Evolutionary conservation across 1,284 basidiomycete genomes (phyloP).

Genomic region (Neonothopanus nambi): DNA sequence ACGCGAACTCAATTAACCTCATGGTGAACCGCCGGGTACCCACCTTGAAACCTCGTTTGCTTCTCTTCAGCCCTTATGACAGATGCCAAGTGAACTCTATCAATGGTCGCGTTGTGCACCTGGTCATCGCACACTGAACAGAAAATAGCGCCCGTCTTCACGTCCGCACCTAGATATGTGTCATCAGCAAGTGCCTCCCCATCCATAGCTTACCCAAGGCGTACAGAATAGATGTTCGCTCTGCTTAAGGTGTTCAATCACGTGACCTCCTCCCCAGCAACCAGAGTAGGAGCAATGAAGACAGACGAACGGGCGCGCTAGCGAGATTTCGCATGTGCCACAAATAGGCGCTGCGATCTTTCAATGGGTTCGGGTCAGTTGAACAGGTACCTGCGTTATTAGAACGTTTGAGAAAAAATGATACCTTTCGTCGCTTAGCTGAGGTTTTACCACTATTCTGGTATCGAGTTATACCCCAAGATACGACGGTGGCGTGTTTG

Average conservation of each 20-base stretch:
- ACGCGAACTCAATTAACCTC: background rate
- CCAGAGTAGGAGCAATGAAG: conserved; percentile 76
- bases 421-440: conserved; percentile 44
- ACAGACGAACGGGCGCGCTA: conserved; percentile 78
- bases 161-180: conserved; percentile 38
- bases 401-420: conserved; percentile 10
- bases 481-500: conserved; percentile 42
- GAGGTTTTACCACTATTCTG: conserved; percentile 33
- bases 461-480: conserved; percentile 42
- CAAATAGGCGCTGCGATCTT: conserved; percentile 59
- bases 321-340: conserved; percentile 55
- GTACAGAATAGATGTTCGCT: conserved; percentile 68
- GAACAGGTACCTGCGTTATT: background rate
- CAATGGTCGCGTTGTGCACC: conserved; percentile 40
- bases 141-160: conserved; percentile 43
- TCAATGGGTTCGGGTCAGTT: too few species aligned
- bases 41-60: conserved; percentile 41
- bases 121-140: conserved; percentile 49
- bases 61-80: conserved; percentile 43
- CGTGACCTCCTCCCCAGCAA: conserved; percentile 67
- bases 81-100: conserved; percentile 34
- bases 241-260: conserved; percentile 55
- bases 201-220: conserved; percentile 30
- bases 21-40: background rate
- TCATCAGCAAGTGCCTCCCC: background rate